Evolutionary conservation across 1,139 yeast genomes (phyloP).

Genomic region (Hanseniaspora uvarum): DNA sequence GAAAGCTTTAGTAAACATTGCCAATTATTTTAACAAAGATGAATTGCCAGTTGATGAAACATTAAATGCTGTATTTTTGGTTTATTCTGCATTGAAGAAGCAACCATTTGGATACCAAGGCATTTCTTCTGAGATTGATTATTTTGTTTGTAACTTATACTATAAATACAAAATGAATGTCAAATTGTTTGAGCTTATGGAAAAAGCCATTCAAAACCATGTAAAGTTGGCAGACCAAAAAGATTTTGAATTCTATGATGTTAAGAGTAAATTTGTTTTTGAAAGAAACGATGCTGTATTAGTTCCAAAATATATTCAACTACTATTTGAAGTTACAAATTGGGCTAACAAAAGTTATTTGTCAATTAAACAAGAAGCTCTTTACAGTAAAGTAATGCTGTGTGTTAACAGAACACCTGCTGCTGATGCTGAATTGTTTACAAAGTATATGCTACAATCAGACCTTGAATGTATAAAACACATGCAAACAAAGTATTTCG

Average conservation of each 20-base stretch:
- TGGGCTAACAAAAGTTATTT: not conserved
- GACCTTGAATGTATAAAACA: not conserved
- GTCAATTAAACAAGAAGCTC: not conserved
- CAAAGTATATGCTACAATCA: not conserved
- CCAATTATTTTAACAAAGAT: not conserved
- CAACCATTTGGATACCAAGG: slow-evolving; percentile 13
- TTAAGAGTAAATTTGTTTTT: not conserved
- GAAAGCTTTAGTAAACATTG: slow-evolving; percentile 16
- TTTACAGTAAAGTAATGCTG: not conserved
- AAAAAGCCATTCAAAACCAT: not conserved
- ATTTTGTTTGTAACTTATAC: slow-evolving; percentile 3
- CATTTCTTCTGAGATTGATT: slow-evolving; percentile 2
- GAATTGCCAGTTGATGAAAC: slow-evolving; percentile 1
- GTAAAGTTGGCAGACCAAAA: not conserved
- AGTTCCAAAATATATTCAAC: not conserved
- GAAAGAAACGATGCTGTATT: not conserved
- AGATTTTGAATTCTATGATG: slow-evolving; percentile 1
- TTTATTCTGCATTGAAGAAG: slow-evolving; percentile 9
- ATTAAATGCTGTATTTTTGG: not conserved
- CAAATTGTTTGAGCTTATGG: not conserved
- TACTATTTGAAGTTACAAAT: not conserved
- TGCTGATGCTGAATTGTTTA: not conserved
- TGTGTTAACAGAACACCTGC: not conserved
- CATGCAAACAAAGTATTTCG: not conserved
- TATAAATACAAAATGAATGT: slow-evolving; percentile 1